Conservation (phyloP, 2,329 filamentous ascomycete species). For the Pestalotiopsis sp. region DNA sequence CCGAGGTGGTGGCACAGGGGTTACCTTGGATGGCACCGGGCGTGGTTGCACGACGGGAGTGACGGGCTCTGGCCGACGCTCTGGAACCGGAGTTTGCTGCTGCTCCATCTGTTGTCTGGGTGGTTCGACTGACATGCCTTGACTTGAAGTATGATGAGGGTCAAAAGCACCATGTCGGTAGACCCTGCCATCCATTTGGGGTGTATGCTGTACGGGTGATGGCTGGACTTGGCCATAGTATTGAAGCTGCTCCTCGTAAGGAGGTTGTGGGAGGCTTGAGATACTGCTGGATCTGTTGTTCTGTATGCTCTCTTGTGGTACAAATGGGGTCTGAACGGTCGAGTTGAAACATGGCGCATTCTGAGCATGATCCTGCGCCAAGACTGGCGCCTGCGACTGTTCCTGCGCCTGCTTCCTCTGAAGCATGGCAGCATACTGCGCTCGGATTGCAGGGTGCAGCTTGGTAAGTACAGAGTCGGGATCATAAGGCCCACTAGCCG, state of each 20-base stretch:
- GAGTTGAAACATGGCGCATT: background rate
- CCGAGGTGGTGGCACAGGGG: constrained; percentile 32
- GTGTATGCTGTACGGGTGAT: background rate
- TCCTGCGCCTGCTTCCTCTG: constrained; percentile 24
- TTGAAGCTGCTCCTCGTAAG: background rate
- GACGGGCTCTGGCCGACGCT: background rate
- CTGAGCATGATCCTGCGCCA: background rate
- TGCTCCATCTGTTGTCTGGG: background rate
- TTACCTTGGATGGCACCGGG: constrained; percentile 24
- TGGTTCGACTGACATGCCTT: background rate
- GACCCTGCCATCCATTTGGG: background rate
- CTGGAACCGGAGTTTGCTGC: background rate
- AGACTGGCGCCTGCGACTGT: constrained; percentile 13
- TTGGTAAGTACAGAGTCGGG: constrained; percentile 17
- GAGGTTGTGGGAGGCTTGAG: background rate
- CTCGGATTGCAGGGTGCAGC: constrained; percentile 34
- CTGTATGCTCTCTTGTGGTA: background rate
- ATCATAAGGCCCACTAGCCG: constrained; percentile 14
- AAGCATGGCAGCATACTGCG: constrained; percentile 33
- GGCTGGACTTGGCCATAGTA: background rate
- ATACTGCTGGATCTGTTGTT: background rate
- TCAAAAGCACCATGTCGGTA: background rate
- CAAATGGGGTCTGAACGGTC: background rate
- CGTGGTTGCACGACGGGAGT: constrained; percentile 18
- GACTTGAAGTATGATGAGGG: background rate